Evolutionary conservation across 768 basidiomycete species (phyloP), one percentile per base, ranked within the genome.

Genomic region (Suillus brevipes): DNA sequence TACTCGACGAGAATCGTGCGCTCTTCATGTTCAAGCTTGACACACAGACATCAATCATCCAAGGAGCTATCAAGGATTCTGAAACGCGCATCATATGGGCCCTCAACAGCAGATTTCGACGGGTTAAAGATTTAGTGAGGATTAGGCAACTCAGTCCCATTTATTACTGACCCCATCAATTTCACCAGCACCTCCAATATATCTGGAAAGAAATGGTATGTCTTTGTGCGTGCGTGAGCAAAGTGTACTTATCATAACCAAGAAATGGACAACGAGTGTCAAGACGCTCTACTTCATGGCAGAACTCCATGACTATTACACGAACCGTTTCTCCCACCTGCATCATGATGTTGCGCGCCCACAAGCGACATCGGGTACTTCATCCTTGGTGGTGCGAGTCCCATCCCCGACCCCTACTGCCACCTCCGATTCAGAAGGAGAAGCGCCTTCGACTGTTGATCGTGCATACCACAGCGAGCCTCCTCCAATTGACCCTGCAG

Each of bases 141-240:
- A 40, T 18, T 16, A 10, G 2, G 1, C 8, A 37, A 37, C 14
- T 23, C 13, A 16, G 18, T 8, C 4, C 9, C 9, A 38, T 23
- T 23, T 8, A 18, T 38, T 4, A 23, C 16, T 38, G 6, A 58
- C 16, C 10, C 7, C 8, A 1, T 25, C 14, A 4, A n/a, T 38
- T 58, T 38, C 37, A 38, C n/a, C 65, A 85, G 84, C 83, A 85
- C 63, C 71, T 86, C 20, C 79, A 78, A 62, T 73, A 69, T 7
- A 74, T 86, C 1, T 86, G 85, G 85, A 83, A 81, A 70, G 82
- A 83, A 23, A 85, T 84, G 84, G 85, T 84, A 37, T 3, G 78
- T 66, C 12, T 40, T 34, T 40, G 18, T 20, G 55, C n/a, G 7
- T 14, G 16, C 8, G 31, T 18, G n/a, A 57, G 20, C 47, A 14